Conservation (phyloP, 2,329 filamentous ascomycete species). For the Coccinonectria pachysandricola region DNA sequence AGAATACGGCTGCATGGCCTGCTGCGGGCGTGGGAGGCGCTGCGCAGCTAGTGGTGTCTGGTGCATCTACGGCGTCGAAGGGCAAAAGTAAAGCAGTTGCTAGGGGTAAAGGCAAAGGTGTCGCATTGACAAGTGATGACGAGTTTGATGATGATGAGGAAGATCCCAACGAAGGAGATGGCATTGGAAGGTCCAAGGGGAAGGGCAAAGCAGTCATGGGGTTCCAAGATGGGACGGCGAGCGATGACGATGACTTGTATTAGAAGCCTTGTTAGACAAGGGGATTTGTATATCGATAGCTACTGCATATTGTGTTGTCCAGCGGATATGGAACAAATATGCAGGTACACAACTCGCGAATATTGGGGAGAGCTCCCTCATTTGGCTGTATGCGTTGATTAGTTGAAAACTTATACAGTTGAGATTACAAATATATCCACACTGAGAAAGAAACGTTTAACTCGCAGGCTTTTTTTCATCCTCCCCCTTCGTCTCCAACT, state of each 20-base stretch:
- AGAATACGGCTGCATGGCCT: constrained; percentile 14
- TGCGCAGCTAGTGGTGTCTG: constrained; percentile 14
- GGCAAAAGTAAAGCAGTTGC: constrained; percentile 25
- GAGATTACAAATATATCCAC: too few relatives aligned
- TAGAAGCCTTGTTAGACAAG: too few relatives aligned
- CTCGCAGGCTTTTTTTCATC: too few relatives aligned
- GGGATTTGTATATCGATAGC: not conserved
- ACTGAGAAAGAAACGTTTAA: too few relatives aligned
- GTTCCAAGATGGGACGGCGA: constrained; percentile 43
- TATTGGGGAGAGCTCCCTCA: too few relatives aligned
- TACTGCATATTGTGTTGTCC: not conserved
- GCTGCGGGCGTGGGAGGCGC: too few relatives aligned
- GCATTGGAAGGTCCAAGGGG: constrained; percentile 33
- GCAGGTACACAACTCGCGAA: too few relatives aligned
- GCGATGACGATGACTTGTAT: constrained; percentile 48
- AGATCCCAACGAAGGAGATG: constrained; percentile 21
- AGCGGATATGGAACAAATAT: too few relatives aligned
- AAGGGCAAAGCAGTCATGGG: constrained; percentile 45
- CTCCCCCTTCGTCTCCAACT: constrained; percentile 20
- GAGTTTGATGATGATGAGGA: constrained; percentile 26
- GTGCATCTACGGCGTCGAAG: constrained; percentile 18
- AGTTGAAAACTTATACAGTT: too few relatives aligned
- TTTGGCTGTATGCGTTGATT: too few relatives aligned
- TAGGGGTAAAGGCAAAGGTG: constrained; percentile 25
- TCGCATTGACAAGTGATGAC: constrained; percentile 22